Percentiles rank a stretch among this genome's conserved stretches.
Evolutionary conservation across 2,329 filamentous ascomycete species (phyloP).

Genomic region (Trichocomaceae sp.): DNA sequence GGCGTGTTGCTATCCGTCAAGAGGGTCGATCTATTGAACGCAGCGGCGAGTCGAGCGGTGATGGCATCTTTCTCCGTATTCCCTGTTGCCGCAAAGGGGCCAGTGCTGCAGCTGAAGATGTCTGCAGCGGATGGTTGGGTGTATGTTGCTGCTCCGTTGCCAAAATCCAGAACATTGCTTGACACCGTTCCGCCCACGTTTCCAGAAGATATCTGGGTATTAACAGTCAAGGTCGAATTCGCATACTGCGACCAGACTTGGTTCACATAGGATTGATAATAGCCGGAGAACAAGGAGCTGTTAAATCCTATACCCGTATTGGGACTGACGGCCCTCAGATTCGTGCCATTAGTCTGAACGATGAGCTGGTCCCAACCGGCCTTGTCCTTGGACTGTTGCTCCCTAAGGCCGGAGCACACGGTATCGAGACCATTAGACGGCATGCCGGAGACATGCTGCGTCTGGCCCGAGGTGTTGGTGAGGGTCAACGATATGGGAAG

Average conservation of each 20-base stretch:
- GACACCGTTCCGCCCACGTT: constrained; percentile 47
- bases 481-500: constrained; percentile 56
- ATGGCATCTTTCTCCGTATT: constrained; percentile 53
- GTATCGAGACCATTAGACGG: constrained; percentile 49
- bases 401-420: constrained; percentile 49
- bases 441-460: constrained; percentile 54
- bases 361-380: constrained; percentile 58
- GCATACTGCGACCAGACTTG: constrained; percentile 47
- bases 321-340: constrained; percentile 38
- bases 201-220: constrained; percentile 59
- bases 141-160: constrained; percentile 46
- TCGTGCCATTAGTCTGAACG: constrained; percentile 38
- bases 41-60: constrained; percentile 66
- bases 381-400: constrained; percentile 52
- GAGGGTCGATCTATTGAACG: constrained; percentile 67
- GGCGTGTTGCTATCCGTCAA: constrained; percentile 49
- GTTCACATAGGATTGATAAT: constrained; percentile 49
- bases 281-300: constrained; percentile 42
- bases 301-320: constrained; percentile 39
- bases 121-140: constrained; percentile 52
- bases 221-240: constrained; percentile 46
- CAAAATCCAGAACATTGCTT: constrained; percentile 37
- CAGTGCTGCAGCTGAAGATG: constrained; percentile 61
- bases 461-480: constrained; percentile 35
- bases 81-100: constrained; percentile 47